Conservation (phyloP, 1,139 yeast species). For the Zhuliangozyma blackwelliae region DNA sequence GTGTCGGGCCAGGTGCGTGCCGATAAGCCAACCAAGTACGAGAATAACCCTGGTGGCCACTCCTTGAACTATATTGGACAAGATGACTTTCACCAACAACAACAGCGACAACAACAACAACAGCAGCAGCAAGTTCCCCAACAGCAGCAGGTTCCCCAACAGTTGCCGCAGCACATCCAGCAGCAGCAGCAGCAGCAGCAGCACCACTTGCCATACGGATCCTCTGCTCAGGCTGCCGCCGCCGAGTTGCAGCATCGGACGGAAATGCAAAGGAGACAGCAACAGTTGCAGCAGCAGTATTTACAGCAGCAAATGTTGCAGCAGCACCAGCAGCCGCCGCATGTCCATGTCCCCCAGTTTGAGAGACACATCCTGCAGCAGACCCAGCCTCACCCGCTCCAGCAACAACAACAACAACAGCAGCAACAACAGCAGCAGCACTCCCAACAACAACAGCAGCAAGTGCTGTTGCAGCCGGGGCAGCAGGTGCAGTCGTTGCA, state of each 20-base stretch:
- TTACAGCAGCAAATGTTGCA: slow-evolving; percentile 18
- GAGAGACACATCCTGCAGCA: slow-evolving; percentile 6
- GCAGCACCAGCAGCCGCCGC: slow-evolving; percentile 13
- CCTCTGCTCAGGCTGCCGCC: slow-evolving; percentile 12
- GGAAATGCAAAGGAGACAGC: slow-evolving; percentile 25
- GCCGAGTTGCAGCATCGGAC: slow-evolving; percentile 20
- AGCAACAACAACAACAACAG: slow-evolving; percentile 10
- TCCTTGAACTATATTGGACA: too few species aligned
- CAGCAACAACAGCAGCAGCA: slow-evolving; percentile 6
- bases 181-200: slow-evolving; percentile 12
- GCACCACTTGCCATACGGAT: slow-evolving; percentile 21
- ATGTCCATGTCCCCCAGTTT: slow-evolving; percentile 9
- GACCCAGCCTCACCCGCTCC: slow-evolving; percentile 12
- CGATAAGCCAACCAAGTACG: too few species aligned
- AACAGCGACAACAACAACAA: slow-evolving; percentile 2
- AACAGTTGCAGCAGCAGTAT: slow-evolving; percentile 24
- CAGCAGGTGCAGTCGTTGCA: background rate
- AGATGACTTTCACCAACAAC: background rate
- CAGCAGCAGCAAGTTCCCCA: slow-evolving; percentile 17
- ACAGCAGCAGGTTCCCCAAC: slow-evolving; percentile 17
- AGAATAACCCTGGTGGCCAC: too few species aligned
- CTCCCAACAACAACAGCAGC: too few species aligned
- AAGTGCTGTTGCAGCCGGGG: background rate
- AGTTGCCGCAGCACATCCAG: slow-evolving; percentile 14
- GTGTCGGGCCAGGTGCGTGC: too few species aligned